These are phyloP conservation scores for Rhinocladiella similis DNA, from an alignment of 2,329 filamentous ascomycete genomes.

Conservation along the genomic window DNA sequence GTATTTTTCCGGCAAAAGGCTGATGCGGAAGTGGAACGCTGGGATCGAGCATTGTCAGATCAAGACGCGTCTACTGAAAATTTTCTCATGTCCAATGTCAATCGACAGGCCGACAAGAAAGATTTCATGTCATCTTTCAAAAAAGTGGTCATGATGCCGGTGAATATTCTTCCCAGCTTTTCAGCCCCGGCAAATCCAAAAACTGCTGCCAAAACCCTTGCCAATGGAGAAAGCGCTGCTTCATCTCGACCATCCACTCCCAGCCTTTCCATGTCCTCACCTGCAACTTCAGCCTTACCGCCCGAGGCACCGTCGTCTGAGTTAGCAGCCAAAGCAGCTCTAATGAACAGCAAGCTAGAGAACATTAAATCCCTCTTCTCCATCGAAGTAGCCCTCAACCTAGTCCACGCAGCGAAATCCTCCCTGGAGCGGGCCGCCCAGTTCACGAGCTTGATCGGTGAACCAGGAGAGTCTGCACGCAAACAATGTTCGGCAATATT, in stretches of 20 bases:
- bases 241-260: constrained; percentile 33
- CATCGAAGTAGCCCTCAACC: constrained; percentile 86
- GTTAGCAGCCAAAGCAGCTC: constrained; percentile 91
- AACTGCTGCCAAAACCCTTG: constrained; percentile 30
- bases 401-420: constrained; percentile 85
- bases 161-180: constrained; percentile 79
- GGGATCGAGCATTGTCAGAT: constrained; percentile 90
- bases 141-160: constrained; percentile 98
- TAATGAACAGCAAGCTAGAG: constrained; percentile 92
- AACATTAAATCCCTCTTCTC: constrained; percentile 94
- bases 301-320: constrained; percentile 81
- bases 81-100: constrained; percentile 94
- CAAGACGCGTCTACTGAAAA: constrained; percentile 89
- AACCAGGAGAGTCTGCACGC: constrained; percentile 76
- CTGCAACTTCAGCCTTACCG: constrained; percentile 45
- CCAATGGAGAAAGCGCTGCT: constrained; percentile 29
- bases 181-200: constrained; percentile 51
- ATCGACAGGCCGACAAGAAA: constrained; percentile 90
- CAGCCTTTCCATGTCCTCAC: constrained; percentile 33
- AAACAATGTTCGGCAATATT: constrained; percentile 92
- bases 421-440: constrained; percentile 82
- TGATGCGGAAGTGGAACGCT: constrained; percentile 73
- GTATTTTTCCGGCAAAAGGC: constrained; percentile 78
- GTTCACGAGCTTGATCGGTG: constrained; percentile 77
- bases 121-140: constrained; percentile 96